Percentiles rank a stretch among this genome's conserved stretches.
phyloP scores from a whole-genome alignment of 2,329 filamentous ascomycete species.

The Westerdykella sp. region DNA sequence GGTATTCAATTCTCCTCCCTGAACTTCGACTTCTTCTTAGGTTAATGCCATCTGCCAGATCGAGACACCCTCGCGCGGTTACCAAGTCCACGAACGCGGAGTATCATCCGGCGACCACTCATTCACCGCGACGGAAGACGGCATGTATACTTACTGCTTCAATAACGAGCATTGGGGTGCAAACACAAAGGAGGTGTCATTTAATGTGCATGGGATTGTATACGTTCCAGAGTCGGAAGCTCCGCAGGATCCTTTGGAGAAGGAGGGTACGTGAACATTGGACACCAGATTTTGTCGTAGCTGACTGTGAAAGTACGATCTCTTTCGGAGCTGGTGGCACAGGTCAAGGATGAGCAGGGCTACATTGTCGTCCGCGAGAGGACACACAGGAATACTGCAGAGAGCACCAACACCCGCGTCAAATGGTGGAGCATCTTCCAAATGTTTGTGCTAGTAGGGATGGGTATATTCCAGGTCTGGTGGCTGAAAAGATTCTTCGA shows the following conservation, averaged over 20 bases:
- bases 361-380: constrained; percentile 95
- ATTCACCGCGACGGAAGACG: constrained; percentile 78
- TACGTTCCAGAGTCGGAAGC: constrained; percentile 88
- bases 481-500: constrained; percentile 99
- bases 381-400: constrained; percentile 95
- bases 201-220: constrained; percentile 98
- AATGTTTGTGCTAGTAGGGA: constrained; percentile 76
- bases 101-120: constrained; percentile 89
- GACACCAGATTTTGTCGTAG: not conserved
- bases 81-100: constrained; percentile 72
- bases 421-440: constrained; percentile 99
- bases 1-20: constrained; percentile 50
- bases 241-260: constrained; percentile 79
- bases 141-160: constrained; percentile 95
- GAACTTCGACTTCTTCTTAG: not conserved
- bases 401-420: constrained; percentile 94
- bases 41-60: constrained; percentile 48
- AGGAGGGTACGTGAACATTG: constrained; percentile 60
- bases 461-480: constrained; percentile 98
- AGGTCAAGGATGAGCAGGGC: constrained; percentile 95
- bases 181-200: constrained; percentile 94
- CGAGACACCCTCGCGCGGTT: constrained; percentile 66
- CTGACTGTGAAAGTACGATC: constrained; percentile 57
- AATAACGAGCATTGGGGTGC: constrained; percentile 98
- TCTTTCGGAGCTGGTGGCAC: constrained; percentile 76